phyloP scores from a whole-genome alignment of 768 basidiomycete genomes.

The Pulveroboletus sp. region DNA sequence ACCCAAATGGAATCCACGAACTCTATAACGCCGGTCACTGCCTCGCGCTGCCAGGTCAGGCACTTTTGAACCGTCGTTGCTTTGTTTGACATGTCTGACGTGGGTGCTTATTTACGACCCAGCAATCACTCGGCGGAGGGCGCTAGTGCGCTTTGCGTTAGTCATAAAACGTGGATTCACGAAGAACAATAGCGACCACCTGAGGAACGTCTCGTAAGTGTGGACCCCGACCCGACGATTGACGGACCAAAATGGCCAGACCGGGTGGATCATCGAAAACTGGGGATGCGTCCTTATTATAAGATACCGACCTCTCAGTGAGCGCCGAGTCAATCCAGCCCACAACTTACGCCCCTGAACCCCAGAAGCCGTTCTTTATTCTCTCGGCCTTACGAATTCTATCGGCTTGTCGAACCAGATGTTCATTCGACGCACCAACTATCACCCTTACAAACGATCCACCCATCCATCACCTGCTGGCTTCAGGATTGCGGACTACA shows the following conservation, averaged over 20 bases:
- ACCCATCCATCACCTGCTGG: slow-evolving; percentile 23
- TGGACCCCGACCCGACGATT: neutral
- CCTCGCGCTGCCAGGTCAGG: neutral
- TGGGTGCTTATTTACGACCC: slow-evolving; percentile 4
- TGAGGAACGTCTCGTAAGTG: neutral
- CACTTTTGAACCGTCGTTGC: neutral
- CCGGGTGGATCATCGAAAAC: neutral
- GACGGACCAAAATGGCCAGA: slow-evolving; percentile 8
- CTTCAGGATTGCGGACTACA: slow-evolving; percentile 18
- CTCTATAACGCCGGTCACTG: neutral
- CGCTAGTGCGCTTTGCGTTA: neutral
- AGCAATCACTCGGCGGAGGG: neutral
- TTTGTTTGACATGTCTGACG: neutral
- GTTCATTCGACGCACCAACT: slow-evolving; percentile 12
- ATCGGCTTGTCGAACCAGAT: slow-evolving; percentile 7
- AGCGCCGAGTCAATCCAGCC: slow-evolving; percentile 1
- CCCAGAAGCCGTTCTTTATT: neutral
- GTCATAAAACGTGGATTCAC: slow-evolving; percentile 1
- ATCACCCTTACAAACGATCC: slow-evolving; percentile 15
- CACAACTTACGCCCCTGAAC: neutral
- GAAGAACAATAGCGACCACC: slow-evolving; percentile 15
- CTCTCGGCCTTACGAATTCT: neutral
- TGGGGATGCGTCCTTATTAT: slow-evolving; percentile 10
- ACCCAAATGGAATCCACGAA: neutral
- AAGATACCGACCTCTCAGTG: slow-evolving; percentile 7